Base-by-base conservation (phyloP, 805 yeast species). In the Starmerella apis region DNA sequence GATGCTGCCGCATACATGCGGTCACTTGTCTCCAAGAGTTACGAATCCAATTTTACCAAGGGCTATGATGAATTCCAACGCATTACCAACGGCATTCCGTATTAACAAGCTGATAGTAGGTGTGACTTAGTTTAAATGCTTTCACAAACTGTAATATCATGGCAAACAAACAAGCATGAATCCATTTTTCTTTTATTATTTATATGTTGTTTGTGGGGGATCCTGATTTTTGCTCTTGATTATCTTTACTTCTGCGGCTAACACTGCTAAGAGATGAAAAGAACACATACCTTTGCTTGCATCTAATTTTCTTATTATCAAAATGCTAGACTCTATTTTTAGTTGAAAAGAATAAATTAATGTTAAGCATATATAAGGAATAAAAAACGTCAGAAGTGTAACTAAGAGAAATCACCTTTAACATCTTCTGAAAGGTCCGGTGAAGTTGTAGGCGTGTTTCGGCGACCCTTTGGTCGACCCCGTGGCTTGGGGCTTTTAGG, bases 51-150 rank as follows among this genome's bases (percentile, higher is more conserved):
- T 60, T 86, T 82, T 62, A 92, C 98, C 31, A 84, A 81, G 63
- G 97, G 96, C 19, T 92, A 92, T 66, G 99, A 92, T 64, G 96
- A 88, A 69, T 92, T 92, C 79, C 99, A 92, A 68, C 74, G 94
- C 61, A 65, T 92, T 57, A 92, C 98, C 32, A 92, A 92, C 61
- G 99, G 99, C 51, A 92, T 92, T 65, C 98, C 98, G 16, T 90
- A 88, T 62, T 88, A 60, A 33, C 9, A 2, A 8, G 22, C 37
- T 5, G 2, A 31, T 14, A 28, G 19, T 11, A 25, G 28, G 30
- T n/a, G n/a, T n/a, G n/a, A n/a, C n/a, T n/a, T n/a, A n/a, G n/a
- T n/a, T n/a, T n/a, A n/a, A n/a, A n/a, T n/a, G n/a, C n/a, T n/a
- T n/a, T n/a, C n/a, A n/a, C n/a, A n/a, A n/a, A n/a, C n/a, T n/a